These are phyloP conservation scores for Actinidia chinensis DNA, from an alignment of 179 eudicot species.

Conservation along the genomic window DNA sequence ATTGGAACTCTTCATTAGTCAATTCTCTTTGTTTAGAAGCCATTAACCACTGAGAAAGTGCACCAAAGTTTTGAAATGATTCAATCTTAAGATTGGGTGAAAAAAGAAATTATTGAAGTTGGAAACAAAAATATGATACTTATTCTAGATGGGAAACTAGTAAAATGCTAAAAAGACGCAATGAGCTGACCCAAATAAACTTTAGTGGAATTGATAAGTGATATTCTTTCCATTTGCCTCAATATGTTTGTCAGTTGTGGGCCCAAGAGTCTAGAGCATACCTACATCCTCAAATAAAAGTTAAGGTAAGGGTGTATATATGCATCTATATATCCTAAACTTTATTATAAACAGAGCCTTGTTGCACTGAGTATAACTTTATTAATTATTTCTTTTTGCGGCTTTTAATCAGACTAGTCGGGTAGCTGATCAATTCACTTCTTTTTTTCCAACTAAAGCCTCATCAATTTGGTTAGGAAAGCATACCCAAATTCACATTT, in stretches of 20 bases:
- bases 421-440: background rate
- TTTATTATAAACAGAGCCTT: background rate
- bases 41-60: conserved; percentile 4
- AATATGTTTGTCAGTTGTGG: too few relatives aligned
- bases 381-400: background rate
- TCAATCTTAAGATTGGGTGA: conserved; percentile 2
- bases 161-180: too few relatives aligned
- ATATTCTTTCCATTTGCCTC: background rate
- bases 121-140: background rate
- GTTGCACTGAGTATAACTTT: too few relatives aligned
- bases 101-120: background rate
- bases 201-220: background rate
- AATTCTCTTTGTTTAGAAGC: conserved; percentile 17
- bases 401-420: background rate
- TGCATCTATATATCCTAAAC: background rate
- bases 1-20: background rate
- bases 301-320: background rate
- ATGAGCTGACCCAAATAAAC: background rate
- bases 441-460: background rate
- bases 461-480: background rate
- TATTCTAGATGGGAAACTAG: background rate
- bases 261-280: too few relatives aligned
- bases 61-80: background rate
- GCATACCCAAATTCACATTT: background rate
- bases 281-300: too few relatives aligned